Evolutionary conservation across 148 eudicot species (phyloP), one percentile per base, ranked within the genome.

Genomic region (Nepenthes mirabilis): DNA sequence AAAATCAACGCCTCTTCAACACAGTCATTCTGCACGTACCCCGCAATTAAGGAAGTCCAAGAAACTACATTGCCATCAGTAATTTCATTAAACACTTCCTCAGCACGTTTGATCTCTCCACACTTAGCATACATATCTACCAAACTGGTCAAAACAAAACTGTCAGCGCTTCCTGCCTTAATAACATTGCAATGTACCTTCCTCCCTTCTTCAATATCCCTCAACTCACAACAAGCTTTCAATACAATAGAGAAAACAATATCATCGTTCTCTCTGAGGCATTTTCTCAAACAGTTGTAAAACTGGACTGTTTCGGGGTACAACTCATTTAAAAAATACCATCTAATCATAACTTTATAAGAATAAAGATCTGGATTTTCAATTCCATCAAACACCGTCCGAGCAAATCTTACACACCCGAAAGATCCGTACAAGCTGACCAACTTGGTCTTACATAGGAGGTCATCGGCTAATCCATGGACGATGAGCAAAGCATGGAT

Each of bases 1-100:
- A 87, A 64, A 35, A 62, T 11, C 64, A 90, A 59, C 36, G 72
- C 97, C 63, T 87, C 89, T 68, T 71, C 69, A 6, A 77, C 58
- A 73, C 80, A 87, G 65, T 70, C 82, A 65, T 84, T 90, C 77
- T 87, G 80, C 68, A 87, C 87, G 63, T 77, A 90, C 61, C 87
- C 97, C n/a, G 75, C 84, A 54, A 87, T 90, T 85, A 90, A 77
- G 2, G 97, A 87, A 7, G 91, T 84, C 95, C 97, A 90, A 59
- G 74, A 87, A 62, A 87, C 89, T 14, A 90, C 87, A 80, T 76
- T 73, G 37, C 75, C 69, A 54, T 79, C 82, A 55, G 57, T 67
- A 56, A 81, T 90, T 40, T 75, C 83, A 12, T 84, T 85, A 45
- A 90, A 90, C 52, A 81, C 83, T 34, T 37, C 55, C 1, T 75